Evolutionary conservation across 2,329 filamentous ascomycete species (phyloP).

Genomic region (Aureobasidium sp.): DNA sequence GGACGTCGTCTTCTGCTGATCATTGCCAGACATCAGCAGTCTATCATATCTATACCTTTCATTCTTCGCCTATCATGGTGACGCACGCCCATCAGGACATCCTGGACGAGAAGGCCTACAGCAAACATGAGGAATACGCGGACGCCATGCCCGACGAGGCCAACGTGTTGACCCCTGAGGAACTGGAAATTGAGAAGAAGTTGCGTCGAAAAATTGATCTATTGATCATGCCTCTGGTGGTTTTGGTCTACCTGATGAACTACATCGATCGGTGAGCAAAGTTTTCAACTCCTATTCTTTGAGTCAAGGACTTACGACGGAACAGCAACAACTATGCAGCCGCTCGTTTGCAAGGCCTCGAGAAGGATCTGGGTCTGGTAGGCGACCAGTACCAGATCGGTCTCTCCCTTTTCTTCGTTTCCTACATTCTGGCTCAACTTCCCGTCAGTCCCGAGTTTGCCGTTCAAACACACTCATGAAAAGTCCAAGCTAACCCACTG

Average conservation of each 20-base stretch:
- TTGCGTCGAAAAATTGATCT: conserved; percentile 65
- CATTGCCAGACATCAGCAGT: not conserved
- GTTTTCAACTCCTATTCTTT: not conserved
- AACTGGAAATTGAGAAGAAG: conserved; percentile 42
- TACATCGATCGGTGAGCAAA: conserved; percentile 46
- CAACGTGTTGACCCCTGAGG: conserved; percentile 24
- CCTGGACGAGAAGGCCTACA: conserved; percentile 5
- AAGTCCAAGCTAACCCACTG: not conserved
- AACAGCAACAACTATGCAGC: conserved; percentile 55
- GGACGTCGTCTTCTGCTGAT: not conserved
- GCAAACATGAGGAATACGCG: not conserved
- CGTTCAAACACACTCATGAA: not conserved
- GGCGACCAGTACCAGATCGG: conserved; percentile 58
- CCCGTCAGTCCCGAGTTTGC: conserved; percentile 23
- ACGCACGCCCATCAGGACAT: not conserved
- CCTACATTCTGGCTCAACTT: conserved; percentile 31
- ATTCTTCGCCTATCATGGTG: not conserved
- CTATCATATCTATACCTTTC: not conserved
- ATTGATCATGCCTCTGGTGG: conserved; percentile 61
- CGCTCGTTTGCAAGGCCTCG: conserved; percentile 58
- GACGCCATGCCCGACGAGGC: not conserved
- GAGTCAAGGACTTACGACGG: not conserved
- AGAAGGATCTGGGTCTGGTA: conserved; percentile 51
- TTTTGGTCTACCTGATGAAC: conserved; percentile 70
- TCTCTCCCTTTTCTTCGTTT: conserved; percentile 17